Percentiles rank a stretch among this genome's conserved stretches.
Conservation (phyloP, 768 basidiomycete genomes). For the Harrya chromipes region DNA sequence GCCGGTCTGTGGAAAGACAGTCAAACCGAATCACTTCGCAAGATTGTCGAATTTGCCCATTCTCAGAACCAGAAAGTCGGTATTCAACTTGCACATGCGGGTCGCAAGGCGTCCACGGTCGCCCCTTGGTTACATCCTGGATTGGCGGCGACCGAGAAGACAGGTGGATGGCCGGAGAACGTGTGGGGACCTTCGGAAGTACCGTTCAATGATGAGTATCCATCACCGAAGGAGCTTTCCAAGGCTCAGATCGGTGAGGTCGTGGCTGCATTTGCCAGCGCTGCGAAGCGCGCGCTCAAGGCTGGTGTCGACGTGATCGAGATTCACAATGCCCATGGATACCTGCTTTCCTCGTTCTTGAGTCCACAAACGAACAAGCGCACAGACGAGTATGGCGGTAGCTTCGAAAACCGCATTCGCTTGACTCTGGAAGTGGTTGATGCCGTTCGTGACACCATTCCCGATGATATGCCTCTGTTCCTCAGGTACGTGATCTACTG, state of each 20-base stretch:
- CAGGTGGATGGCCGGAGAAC: constrained; percentile 51
- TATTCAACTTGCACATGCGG: constrained; percentile 75
- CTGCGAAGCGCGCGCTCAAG: constrained; percentile 49
- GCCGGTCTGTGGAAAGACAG: constrained; percentile 61
- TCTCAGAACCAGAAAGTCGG: constrained; percentile 66
- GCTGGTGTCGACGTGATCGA: constrained; percentile 61
- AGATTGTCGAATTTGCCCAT: constrained; percentile 69
- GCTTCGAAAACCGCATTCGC: constrained; percentile 65
- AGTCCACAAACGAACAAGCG: constrained; percentile 61
- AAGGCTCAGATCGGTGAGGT: constrained; percentile 54
- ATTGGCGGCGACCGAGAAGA: constrained; percentile 32
- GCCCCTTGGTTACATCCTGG: constrained; percentile 57
- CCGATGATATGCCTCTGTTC: constrained; percentile 65
- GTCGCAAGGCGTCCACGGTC: constrained; percentile 66
- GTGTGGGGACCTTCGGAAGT: constrained; percentile 59
- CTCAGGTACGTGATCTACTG: constrained; percentile 45
- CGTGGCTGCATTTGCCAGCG: constrained; percentile 52
- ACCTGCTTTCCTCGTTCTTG: constrained; percentile 53
- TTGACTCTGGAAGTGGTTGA: constrained; percentile 63
- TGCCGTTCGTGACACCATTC: constrained; percentile 58
- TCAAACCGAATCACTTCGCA: constrained; percentile 44
- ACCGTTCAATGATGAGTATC: constrained; percentile 40
- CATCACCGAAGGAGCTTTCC: constrained; percentile 55
- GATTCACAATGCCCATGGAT: constrained; percentile 65
- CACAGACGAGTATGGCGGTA: constrained; percentile 68